phyloP scores from a whole-genome alignment of 2,329 filamentous ascomycete genomes.

The Pseudogymnoascus verrucosus region DNA sequence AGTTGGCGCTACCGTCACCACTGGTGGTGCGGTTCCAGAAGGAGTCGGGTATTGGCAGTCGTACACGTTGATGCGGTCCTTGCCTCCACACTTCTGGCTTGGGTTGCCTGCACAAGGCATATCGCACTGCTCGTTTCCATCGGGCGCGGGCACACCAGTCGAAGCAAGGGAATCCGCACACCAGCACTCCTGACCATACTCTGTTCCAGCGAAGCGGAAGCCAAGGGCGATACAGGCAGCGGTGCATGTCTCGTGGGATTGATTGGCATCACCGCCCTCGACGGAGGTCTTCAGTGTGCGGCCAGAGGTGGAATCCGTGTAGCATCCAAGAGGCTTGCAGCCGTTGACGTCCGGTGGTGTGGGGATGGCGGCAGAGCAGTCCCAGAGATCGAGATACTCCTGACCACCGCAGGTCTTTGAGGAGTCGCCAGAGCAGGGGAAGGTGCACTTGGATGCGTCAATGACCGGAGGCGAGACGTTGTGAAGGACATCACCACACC shows the following conservation, averaged over 20 bases:
- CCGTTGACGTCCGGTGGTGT: background rate
- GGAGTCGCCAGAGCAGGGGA: constrained; percentile 13
- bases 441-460: constrained; percentile 14
- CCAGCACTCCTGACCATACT: background rate
- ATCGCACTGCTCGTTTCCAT: constrained; percentile 14
- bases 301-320: background rate
- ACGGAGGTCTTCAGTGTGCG: background rate
- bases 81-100: constrained; percentile 14
- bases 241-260: background rate
- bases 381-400: constrained; percentile 12
- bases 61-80: constrained; percentile 13
- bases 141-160: constrained; percentile 12
- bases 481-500: constrained; percentile 5
- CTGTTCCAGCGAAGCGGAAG: background rate
- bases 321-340: background rate
- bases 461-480: background rate
- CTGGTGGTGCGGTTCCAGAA: background rate
- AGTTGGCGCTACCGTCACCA: background rate
- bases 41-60: background rate
- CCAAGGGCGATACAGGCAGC: background rate
- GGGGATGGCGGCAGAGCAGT: background rate
- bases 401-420: constrained; percentile 14
- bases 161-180: constrained; percentile 3
- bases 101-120: constrained; percentile 14
- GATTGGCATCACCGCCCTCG: background rate